Base-by-base conservation (phyloP, 805 yeast genomes). In the Kluyveromyces nonfermentans region DNA sequence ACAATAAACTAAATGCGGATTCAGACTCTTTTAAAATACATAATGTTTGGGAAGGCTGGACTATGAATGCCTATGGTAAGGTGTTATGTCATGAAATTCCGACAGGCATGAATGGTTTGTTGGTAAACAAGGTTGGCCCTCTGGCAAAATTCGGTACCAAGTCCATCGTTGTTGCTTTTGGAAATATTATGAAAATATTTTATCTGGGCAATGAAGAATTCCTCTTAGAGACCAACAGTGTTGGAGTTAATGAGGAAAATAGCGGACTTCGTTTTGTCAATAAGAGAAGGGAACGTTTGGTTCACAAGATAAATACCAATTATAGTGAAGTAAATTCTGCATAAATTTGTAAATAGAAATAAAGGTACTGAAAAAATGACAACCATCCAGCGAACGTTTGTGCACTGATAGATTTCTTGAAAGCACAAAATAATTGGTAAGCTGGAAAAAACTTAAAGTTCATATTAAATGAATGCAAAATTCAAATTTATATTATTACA, bases 1-100 rank as follows among this genome's bases (percentile, higher is more conserved):
- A 44, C 31, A 42, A 36, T 28, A 28, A 22, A 48, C 20, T 47
- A 35, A 33, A 41, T 21, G 44, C 41, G 34, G 30, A 48, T 44
- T 39, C 52, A 45, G 33, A 41, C 33, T 58, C 65, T 38, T 60
- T 70, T 44, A 56, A 66, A 38, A 51, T 70, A 17, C 64, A 64
- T 39, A 70, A 69, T 43, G 57, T 73, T 9, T 85, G 94, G 93
- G 89, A 85, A 59, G 94, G 93, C 1, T 86, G 86, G 74, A 80
- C 87, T 2, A 74, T 86, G 67, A 70, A 74, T 5, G 76, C 79
- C n/a, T 71, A 73, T 44, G 95, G 95, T 0, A 70, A 72, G 37
- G 69, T 82, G 16, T 65, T 73, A 20, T 70, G 69, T 42, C 83
- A 80, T 53, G 77, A 77, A 32, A 73, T 86, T 10, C 80, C 82